Percentiles rank a stretch among this genome's conserved stretches.
Evolutionary conservation across 2,329 filamentous ascomycete species (phyloP).

Genomic region (Fusarium palustre): DNA sequence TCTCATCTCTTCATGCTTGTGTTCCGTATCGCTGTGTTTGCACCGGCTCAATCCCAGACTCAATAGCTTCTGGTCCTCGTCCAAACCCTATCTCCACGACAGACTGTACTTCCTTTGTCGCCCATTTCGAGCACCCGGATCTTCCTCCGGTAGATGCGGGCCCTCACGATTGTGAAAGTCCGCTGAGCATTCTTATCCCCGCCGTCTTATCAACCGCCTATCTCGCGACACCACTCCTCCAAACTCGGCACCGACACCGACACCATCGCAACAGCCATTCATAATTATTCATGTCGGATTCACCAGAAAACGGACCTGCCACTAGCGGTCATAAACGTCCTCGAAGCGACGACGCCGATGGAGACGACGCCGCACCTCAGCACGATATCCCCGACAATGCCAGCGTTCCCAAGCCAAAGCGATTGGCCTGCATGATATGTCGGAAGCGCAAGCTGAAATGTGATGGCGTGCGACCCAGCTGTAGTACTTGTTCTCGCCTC

Average conservation of each 20-base stretch:
- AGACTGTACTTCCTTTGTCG: not conserved
- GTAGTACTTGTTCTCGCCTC: constrained; percentile 87
- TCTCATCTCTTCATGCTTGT: constrained; percentile 17
- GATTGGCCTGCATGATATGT: constrained; percentile 94
- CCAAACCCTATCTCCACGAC: not conserved
- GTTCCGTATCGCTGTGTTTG: constrained; percentile 21
- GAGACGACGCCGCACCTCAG: constrained; percentile 51
- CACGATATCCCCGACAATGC: constrained; percentile 64
- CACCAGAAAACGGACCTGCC: constrained; percentile 53
- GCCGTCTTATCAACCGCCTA: constrained; percentile 28
- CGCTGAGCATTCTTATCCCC: constrained; percentile 24
- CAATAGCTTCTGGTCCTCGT: constrained; percentile 6
- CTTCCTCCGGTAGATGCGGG: constrained; percentile 28
- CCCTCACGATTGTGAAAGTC: constrained; percentile 17
- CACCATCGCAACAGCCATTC: constrained; percentile 4
- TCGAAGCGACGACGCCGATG: constrained; percentile 48
- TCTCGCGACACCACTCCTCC: constrained; percentile 19
- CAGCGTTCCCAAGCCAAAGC: constrained; percentile 82
- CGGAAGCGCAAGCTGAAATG: constrained; percentile 92
- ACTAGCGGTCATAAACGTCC: constrained; percentile 49
- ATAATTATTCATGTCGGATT: constrained; percentile 51
- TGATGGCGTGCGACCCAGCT: constrained; percentile 85
- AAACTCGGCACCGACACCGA: constrained; percentile 8
- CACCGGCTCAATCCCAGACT: constrained; percentile 14
- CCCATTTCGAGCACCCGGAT: not conserved